These are phyloP conservation scores for Talaromyces proteolyticus DNA, from an alignment of 495 filamentous ascomycete species.

Conservation along the genomic window DNA sequence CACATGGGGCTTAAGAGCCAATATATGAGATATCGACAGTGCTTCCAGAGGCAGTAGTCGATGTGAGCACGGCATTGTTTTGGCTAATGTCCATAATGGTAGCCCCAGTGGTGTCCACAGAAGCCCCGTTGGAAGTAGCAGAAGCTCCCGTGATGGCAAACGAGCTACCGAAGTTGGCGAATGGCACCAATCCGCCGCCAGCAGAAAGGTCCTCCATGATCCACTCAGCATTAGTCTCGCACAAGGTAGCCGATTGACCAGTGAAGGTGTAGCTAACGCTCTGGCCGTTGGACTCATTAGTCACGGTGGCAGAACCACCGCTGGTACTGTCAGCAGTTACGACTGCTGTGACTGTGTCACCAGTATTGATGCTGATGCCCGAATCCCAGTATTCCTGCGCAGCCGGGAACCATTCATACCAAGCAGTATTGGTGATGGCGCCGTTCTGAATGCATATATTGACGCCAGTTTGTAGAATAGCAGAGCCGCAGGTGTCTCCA, in stretches of 20 bases:
- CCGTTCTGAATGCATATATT: slow-evolving; percentile 44
- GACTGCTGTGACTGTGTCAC: slow-evolving; percentile 49
- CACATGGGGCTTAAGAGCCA: not conserved
- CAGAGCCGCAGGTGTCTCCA: slow-evolving; percentile 49
- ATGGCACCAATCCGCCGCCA: slow-evolving; percentile 36
- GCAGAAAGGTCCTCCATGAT: slow-evolving; percentile 58
- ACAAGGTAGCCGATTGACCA: slow-evolving; percentile 30
- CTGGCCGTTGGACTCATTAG: slow-evolving; percentile 49
- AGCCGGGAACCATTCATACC: slow-evolving; percentile 63
- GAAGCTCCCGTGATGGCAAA: slow-evolving; percentile 37
- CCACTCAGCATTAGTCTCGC: slow-evolving; percentile 54
- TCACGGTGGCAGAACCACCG: slow-evolving; percentile 45
- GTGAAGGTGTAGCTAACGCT: slow-evolving; percentile 45
- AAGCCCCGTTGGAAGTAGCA: slow-evolving; percentile 17
- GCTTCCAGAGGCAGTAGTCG: slow-evolving; percentile 7
- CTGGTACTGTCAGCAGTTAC: slow-evolving; percentile 40
- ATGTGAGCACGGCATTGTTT: slow-evolving; percentile 38
- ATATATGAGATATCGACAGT: not conserved
- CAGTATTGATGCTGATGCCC: slow-evolving; percentile 41
- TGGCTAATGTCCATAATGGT: slow-evolving; percentile 48
- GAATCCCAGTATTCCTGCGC: slow-evolving; percentile 43
- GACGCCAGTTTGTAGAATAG: slow-evolving; percentile 58
- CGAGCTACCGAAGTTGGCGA: slow-evolving; percentile 48
- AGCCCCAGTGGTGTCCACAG: slow-evolving; percentile 31
- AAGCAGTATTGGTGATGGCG: slow-evolving; percentile 42